A percentile compares a stretch with the other conserved stretches of the same genome.
phyloP scores from a whole-genome alignment of 176 grass and related monocot species.

The Triticum monococcum region DNA sequence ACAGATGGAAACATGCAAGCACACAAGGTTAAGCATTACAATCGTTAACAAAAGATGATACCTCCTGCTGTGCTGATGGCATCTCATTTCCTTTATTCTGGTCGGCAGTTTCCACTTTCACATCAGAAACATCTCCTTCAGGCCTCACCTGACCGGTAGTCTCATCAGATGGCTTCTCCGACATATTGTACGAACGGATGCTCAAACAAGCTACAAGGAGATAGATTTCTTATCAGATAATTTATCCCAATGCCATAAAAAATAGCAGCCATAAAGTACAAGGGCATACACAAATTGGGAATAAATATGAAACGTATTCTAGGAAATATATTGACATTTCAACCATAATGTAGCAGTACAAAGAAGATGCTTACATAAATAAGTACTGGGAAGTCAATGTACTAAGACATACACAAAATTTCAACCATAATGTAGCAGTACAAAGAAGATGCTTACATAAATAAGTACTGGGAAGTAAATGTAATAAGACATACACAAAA shows the following conservation, averaged over 20 bases:
- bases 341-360: not conserved
- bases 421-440: not conserved
- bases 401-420: not conserved
- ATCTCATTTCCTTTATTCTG: slow-evolving; percentile 42
- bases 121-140: slow-evolving; percentile 30
- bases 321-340: not conserved
- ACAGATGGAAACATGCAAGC: not conserved
- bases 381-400: not conserved
- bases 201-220: slow-evolving; percentile 24
- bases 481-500: not conserved
- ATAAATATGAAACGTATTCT: not conserved
- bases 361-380: not conserved
- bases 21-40: not conserved
- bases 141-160: slow-evolving; percentile 18
- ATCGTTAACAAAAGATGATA: not conserved
- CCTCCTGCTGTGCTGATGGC: slow-evolving; percentile 55
- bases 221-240: slow-evolving; percentile 13
- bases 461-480: not conserved
- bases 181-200: slow-evolving; percentile 38
- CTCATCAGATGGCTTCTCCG: slow-evolving; percentile 44
- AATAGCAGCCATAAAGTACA: not conserved
- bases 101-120: slow-evolving; percentile 32
- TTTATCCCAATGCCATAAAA: not conserved
- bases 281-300: not conserved
- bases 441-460: not conserved